These are phyloP conservation scores for Sporothrix pseudoabietina DNA, from an alignment of 2,329 filamentous ascomycete genomes.

Conservation along the genomic window DNA sequence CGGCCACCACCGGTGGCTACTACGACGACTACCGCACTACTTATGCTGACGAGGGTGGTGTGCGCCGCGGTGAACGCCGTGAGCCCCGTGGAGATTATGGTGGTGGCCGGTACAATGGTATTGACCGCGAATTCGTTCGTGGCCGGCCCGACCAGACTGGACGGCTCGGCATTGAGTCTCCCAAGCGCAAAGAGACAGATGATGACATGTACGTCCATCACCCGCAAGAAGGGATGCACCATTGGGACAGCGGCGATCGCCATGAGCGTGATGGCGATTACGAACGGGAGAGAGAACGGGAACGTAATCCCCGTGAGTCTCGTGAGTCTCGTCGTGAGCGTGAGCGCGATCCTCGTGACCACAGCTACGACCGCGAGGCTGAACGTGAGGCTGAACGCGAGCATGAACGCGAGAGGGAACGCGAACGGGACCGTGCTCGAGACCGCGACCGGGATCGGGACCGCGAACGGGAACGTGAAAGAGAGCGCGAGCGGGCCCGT, in stretches of 20 bases:
- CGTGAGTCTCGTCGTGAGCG: background rate
- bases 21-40: conserved; percentile 26
- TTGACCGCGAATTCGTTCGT: conserved; percentile 22
- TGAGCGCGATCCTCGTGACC: conserved; percentile 17
- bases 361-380: conserved; percentile 19
- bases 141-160: conserved; percentile 18
- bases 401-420: conserved; percentile 30
- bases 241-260: conserved; percentile 27
- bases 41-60: conserved; percentile 25
- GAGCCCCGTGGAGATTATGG: conserved; percentile 20
- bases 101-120: background rate
- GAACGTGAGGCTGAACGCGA: conserved; percentile 31
- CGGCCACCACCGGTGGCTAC: conserved; percentile 24
- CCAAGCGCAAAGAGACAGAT: conserved; percentile 29
- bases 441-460: conserved; percentile 30
- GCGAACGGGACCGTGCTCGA: conserved; percentile 29
- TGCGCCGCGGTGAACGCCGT: conserved; percentile 17
- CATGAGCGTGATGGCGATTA: conserved; percentile 23
- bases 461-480: conserved; percentile 31
- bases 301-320: conserved; percentile 17
- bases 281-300: conserved; percentile 16
- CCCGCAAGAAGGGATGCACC: conserved; percentile 29
- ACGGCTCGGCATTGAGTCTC: conserved; percentile 29
- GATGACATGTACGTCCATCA: conserved; percentile 32
- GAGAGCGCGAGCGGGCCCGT: conserved; percentile 34